These are phyloP conservation scores for Globisporangium orthogonon DNA, from an alignment of 352 stramenopile species.

Conservation along the genomic window DNA sequence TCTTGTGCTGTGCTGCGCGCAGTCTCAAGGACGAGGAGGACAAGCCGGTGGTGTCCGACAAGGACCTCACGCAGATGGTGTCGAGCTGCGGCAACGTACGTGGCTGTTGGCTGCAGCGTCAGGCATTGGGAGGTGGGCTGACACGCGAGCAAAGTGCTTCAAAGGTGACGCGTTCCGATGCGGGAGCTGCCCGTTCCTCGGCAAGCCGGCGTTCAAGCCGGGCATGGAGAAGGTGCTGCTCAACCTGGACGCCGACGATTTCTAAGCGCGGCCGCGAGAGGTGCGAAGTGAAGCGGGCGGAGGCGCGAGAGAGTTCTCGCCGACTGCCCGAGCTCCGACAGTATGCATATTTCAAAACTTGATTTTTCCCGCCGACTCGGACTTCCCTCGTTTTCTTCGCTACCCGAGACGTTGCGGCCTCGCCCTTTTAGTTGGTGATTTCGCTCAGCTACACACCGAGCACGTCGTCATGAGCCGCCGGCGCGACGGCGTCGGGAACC, in stretches of 20 bases:
- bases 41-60: constrained; percentile 66
- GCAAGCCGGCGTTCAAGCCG: constrained; percentile 94
- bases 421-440: background rate
- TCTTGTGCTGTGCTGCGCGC: constrained; percentile 3
- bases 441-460: no score
- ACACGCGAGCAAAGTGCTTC: constrained; percentile 63
- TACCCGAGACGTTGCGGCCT: background rate
- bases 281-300: no score
- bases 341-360: background rate
- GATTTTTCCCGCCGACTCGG: background rate
- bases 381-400: background rate
- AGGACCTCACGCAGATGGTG: constrained; percentile 68
- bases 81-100: constrained; percentile 82
- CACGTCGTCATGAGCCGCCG: background rate
- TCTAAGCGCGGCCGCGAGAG: constrained; percentile 24
- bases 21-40: constrained; percentile 71
- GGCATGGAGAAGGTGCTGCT: constrained; percentile 84
- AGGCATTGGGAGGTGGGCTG: no score
- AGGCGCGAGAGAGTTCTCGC: background rate
- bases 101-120: background rate
- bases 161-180: constrained; percentile 98
- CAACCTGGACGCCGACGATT: constrained; percentile 77
- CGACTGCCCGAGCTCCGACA: background rate
- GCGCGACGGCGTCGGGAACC: constrained; percentile 21
- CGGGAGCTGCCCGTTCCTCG: constrained; percentile 94